Evolutionary conservation across 2,329 filamentous ascomycete genomes (phyloP).

Genomic region (Colletotrichum plurivorum): DNA sequence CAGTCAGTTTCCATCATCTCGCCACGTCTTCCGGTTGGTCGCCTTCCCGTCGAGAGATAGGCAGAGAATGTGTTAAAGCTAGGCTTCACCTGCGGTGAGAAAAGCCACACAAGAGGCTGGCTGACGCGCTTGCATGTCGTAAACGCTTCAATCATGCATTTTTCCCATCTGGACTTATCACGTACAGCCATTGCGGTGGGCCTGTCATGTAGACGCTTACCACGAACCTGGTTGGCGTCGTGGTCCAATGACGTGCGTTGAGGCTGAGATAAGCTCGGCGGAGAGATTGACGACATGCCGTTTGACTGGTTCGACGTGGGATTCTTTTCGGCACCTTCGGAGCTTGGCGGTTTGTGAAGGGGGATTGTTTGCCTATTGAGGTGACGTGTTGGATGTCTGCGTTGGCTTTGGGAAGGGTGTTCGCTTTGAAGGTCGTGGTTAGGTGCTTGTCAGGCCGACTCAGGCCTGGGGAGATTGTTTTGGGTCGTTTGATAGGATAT

Average conservation of each 20-base stretch:
- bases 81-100: background rate
- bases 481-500: too few species aligned
- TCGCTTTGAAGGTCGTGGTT: too few species aligned
- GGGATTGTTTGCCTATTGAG: too few species aligned
- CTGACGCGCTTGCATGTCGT: background rate
- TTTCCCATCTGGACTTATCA: background rate
- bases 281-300: background rate
- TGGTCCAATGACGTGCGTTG: conserved; percentile 17
- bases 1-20: background rate
- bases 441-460: too few species aligned
- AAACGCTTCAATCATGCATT: conserved; percentile 5
- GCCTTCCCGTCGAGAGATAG: background rate
- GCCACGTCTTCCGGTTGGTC: background rate
- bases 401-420: too few species aligned
- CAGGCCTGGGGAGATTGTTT: too few species aligned
- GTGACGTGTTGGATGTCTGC: too few species aligned
- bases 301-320: background rate
- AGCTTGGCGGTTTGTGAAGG: background rate
- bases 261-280: conserved; percentile 28
- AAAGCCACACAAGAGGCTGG: conserved; percentile 1
- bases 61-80: background rate
- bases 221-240: background rate
- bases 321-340: background rate
- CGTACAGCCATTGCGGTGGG: background rate
- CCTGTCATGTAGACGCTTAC: background rate